These are phyloP conservation scores for Cicer yamashitae DNA, from an alignment of 306 rosid genomes.

Conservation along the genomic window DNA sequence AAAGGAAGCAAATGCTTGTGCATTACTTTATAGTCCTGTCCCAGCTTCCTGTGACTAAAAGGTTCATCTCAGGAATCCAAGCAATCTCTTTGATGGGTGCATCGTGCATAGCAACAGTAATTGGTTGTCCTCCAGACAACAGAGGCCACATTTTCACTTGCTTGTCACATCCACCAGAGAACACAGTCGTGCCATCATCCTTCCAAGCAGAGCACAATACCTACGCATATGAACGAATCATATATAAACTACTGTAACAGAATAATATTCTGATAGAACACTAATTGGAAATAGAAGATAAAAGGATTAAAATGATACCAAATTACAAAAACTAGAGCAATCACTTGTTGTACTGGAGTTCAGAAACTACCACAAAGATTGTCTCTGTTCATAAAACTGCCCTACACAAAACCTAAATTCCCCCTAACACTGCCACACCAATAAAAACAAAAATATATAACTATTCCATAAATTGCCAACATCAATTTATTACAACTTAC, in stretches of 20 bases:
- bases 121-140: slow-evolving; percentile 77
- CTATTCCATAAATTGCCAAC: neutral
- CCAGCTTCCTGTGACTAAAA: slow-evolving; percentile 90
- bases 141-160: slow-evolving; percentile 97
- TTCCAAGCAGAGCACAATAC: slow-evolving; percentile 92
- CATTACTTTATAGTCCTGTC: slow-evolving; percentile 82
- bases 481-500: too few relatives aligned
- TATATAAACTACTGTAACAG: slow-evolving; percentile 2
- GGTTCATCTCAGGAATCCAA: slow-evolving; percentile 90
- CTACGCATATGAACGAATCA: slow-evolving; percentile 44
- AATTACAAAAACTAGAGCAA: neutral
- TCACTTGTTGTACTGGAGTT: neutral
- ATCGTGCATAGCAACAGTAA: slow-evolving; percentile 94
- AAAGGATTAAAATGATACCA: slow-evolving; percentile 2
- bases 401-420: neutral
- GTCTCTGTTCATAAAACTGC: neutral
- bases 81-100: slow-evolving; percentile 82
- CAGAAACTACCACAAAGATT: neutral
- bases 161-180: slow-evolving; percentile 96
- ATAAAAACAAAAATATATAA: neutral
- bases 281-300: neutral
- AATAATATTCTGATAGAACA: slow-evolving; percentile 3
- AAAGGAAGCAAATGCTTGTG: slow-evolving; percentile 25
- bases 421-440: neutral
- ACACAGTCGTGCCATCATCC: slow-evolving; percentile 93